phyloP scores from a whole-genome alignment of 768 basidiomycete genomes.

The Udeniomyces megalosporus region DNA sequence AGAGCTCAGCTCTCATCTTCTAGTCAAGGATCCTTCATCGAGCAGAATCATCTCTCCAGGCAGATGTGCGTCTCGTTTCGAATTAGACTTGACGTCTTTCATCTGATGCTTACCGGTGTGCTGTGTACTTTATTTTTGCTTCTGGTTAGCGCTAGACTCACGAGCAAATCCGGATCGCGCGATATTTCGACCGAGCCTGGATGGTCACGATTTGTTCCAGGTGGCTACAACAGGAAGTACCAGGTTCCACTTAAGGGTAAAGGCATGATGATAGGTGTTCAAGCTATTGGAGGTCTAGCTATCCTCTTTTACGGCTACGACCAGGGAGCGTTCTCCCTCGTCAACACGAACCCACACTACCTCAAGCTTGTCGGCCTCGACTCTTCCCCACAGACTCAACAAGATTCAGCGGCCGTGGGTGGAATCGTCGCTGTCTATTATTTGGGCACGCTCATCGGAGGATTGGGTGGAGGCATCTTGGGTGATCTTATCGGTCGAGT shows the following conservation, averaged over 20 bases:
- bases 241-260: slow-evolving; percentile 13
- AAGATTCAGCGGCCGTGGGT: slow-evolving; percentile 11
- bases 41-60: no score
- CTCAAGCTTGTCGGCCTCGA: background rate
- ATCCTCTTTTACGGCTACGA: slow-evolving; percentile 9
- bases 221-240: background rate
- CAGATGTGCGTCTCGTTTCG: no score
- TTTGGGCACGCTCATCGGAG: slow-evolving; percentile 8
- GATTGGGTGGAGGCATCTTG: background rate
- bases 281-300: background rate
- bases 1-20: no score
- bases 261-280: slow-evolving; percentile 7
- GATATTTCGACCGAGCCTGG: no score
- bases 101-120: no score
- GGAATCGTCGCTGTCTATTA: slow-evolving; percentile 15
- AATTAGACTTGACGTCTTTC: no score
- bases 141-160: no score
- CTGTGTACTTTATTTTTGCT: no score
- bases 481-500: slow-evolving; percentile 3
- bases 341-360: background rate
- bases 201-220: no score
- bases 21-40: no score
- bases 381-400: background rate
- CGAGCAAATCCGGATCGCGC: no score
- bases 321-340: background rate